phyloP scores from a whole-genome alignment of 2,329 filamentous ascomycete species.

The Fusarium pilosicola region DNA sequence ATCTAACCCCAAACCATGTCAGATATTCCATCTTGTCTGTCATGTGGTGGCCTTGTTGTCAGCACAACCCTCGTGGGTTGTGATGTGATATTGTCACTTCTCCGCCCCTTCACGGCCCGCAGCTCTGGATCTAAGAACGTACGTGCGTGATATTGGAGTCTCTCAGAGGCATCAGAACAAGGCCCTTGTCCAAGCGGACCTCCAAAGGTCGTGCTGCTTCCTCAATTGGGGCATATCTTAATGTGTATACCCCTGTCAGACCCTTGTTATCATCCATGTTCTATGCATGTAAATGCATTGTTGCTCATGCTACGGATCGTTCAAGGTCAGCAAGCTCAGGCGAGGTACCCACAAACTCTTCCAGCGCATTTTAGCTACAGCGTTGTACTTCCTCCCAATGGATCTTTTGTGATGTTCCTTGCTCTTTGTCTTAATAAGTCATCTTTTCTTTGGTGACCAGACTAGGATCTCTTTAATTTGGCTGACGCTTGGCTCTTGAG shows the following conservation, averaged over 20 bases:
- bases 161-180: slow-evolving; percentile 22
- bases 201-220: slow-evolving; percentile 36
- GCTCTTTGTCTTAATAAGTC: slow-evolving; percentile 18
- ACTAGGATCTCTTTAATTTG: slow-evolving; percentile 15
- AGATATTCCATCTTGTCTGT: slow-evolving; percentile 22
- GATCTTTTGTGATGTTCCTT: slow-evolving; percentile 30
- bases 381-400: slow-evolving; percentile 20
- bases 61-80: slow-evolving; percentile 22
- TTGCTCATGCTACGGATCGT: slow-evolving; percentile 31
- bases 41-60: slow-evolving; percentile 18
- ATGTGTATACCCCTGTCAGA: slow-evolving; percentile 28
- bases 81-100: slow-evolving; percentile 27
- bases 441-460: slow-evolving; percentile 3
- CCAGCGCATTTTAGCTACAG: slow-evolving; percentile 37
- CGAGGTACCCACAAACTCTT: slow-evolving; percentile 35
- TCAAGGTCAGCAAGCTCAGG: slow-evolving; percentile 23
- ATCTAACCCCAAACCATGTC: slow-evolving; percentile 11
- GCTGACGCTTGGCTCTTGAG: slow-evolving; percentile 19
- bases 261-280: slow-evolving; percentile 25
- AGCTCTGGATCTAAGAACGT: slow-evolving; percentile 1
- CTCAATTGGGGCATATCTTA: slow-evolving; percentile 31
- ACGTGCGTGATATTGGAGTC: slow-evolving; percentile 14
- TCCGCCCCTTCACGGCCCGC: slow-evolving; percentile 28
- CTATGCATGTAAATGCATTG: slow-evolving; percentile 41
- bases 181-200: slow-evolving; percentile 20